These are phyloP conservation scores for Vicia villosa DNA, from an alignment of 306 rosid genomes.

Conservation along the genomic window DNA sequence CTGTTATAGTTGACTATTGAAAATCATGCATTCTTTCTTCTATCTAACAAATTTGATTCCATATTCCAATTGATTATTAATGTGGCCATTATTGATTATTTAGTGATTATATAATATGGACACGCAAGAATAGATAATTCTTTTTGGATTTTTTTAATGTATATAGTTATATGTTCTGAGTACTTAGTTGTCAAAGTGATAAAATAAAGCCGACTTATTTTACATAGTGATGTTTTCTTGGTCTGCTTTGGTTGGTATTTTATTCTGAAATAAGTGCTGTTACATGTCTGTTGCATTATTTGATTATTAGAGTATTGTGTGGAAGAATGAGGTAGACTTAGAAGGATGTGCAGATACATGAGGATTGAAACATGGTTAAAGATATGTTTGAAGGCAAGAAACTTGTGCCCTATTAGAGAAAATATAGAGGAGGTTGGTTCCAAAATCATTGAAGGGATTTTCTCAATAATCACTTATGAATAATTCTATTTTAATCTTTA, in stretches of 20 bases:
- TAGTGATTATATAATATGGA: slow-evolving; percentile 41
- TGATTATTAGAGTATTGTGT: neutral
- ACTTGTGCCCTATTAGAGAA: no score
- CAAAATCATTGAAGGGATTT: no score
- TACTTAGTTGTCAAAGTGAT: slow-evolving; percentile 39
- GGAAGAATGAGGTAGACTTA: neutral
- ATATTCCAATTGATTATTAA: slow-evolving; percentile 44
- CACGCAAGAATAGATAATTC: slow-evolving; percentile 36
- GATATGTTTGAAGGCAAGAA: no score
- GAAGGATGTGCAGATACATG: no score
- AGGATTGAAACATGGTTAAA: no score
- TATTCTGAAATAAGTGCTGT: slow-evolving; percentile 35
- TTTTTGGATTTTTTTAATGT: slow-evolving; percentile 15
- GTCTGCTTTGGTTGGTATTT: slow-evolving; percentile 23
- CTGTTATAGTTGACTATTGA: slow-evolving; percentile 52
- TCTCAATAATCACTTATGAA: no score
- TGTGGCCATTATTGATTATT: slow-evolving; percentile 41
- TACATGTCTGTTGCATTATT: slow-evolving; percentile 32
- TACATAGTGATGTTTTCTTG: slow-evolving; percentile 27
- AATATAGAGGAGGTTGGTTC: no score
- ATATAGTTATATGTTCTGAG: slow-evolving; percentile 27
- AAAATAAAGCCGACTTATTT: slow-evolving; percentile 24
- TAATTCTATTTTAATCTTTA: no score
- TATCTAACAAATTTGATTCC: slow-evolving; percentile 46
- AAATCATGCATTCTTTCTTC: slow-evolving; percentile 27